Evolutionary conservation across 441 rosid genomes (phyloP), one percentile per base, ranked within the genome.

Genomic region (Populus hybrid): DNA sequence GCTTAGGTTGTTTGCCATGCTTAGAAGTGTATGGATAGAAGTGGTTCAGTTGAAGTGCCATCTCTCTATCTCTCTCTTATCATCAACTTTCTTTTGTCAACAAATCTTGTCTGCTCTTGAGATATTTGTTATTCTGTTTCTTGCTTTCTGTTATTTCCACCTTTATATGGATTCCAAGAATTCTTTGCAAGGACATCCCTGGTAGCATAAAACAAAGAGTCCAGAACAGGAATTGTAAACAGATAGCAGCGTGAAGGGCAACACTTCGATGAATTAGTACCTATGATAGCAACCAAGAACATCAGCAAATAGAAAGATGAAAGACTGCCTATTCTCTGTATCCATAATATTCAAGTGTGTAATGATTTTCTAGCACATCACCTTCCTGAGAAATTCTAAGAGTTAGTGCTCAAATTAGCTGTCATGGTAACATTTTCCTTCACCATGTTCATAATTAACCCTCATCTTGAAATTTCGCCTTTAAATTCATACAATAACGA

Each of bases 41-140:
- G 82, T 78, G 83, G 80, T 71, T 85, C 78, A 79, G 79, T 79
- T 76, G 89, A 76, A 85, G 72, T 21, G 88, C 86, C 90, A 86
- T 83, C 21, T 24, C 77, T 67, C 30, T 74, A 14, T 73, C 32
- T 57, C 32, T 66, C 35, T 71, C 64, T 72, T 85, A 80, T 80
- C 86, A 74, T 65, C 5, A 65, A 53, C 64, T 2, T 67, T 14
- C 46, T 11, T 12, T 73, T 6, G 16, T 12, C 67, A 16, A 42
- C 8, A 34, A 34, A 34, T 34, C 46, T 26, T 38, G 19, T 32
- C 35, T 4, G 7, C 23, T 68, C 57, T 57, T 14, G 28, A 9
- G 30, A 23, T 21, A 66, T 28, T 66, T 66, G 34, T 66, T n/a
- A 66, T 24, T 2, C 11, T 66, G 57, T 14, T 46, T 14, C 18